These are phyloP conservation scores for Neopestalotiopsis sp. DNA, from an alignment of 2,329 filamentous ascomycete species.

Conservation along the genomic window DNA sequence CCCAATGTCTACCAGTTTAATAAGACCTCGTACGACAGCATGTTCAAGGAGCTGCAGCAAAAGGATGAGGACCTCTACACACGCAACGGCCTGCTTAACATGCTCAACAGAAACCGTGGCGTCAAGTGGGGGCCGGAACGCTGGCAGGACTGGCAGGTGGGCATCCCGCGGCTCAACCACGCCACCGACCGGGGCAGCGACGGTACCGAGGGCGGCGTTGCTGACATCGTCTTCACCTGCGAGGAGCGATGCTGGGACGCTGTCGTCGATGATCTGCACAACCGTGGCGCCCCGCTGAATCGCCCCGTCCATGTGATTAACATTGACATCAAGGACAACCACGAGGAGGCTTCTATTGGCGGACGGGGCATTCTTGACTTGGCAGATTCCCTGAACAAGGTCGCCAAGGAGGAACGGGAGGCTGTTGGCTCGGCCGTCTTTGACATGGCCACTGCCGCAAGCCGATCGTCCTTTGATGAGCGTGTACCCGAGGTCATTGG, in stretches of 20 bases:
- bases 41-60: slow-evolving; percentile 86
- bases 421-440: slow-evolving; percentile 68
- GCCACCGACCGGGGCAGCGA: slow-evolving; percentile 75
- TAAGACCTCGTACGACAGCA: slow-evolving; percentile 91
- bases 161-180: slow-evolving; percentile 80
- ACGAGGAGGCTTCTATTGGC: slow-evolving; percentile 91
- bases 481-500: slow-evolving; percentile 90
- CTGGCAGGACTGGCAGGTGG: slow-evolving; percentile 97
- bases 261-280: slow-evolving; percentile 90
- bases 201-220: slow-evolving; percentile 86
- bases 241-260: slow-evolving; percentile 99
- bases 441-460: slow-evolving; percentile 70
- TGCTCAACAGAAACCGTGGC: slow-evolving; percentile 89
- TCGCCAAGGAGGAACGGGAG: slow-evolving; percentile 78
- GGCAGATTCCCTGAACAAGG: slow-evolving; percentile 82
- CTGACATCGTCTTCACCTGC: slow-evolving; percentile 95
- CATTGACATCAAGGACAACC: slow-evolving; percentile 97
- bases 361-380: slow-evolving; percentile 92
- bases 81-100: slow-evolving; percentile 91
- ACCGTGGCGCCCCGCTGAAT: slow-evolving; percentile 85
- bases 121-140: slow-evolving; percentile 96
- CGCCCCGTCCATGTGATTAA: slow-evolving; percentile 97
- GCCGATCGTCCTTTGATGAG: slow-evolving; percentile 85
- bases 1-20: slow-evolving; percentile 99
- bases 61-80: slow-evolving; percentile 90